These are phyloP conservation scores for Candida labiduridarum DNA, from an alignment of 1,139 yeast species.

Conservation along the genomic window DNA sequence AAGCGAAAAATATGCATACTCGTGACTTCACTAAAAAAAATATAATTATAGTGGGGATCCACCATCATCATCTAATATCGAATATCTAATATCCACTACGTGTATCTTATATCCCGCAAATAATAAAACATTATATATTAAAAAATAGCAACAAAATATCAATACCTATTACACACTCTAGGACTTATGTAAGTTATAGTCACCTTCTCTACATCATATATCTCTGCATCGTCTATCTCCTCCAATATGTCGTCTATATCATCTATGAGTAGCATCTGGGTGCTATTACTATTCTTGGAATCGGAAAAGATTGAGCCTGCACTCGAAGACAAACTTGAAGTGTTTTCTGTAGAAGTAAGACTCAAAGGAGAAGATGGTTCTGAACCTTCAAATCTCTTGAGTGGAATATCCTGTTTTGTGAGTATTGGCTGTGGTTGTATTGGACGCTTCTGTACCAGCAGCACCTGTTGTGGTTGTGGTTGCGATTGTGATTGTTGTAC, in stretches of 20 bases:
- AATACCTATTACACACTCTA: neutral
- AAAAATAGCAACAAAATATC: neutral
- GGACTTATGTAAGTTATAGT: slow-evolving; percentile 3
- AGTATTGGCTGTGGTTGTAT: neutral
- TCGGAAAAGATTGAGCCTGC: slow-evolving; percentile 8
- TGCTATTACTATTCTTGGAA: slow-evolving; percentile 2
- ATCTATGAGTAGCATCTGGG: slow-evolving; percentile 5
- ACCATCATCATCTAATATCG: too few species aligned
- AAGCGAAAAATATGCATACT: too few species aligned
- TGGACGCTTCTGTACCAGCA: neutral
- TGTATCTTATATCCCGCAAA: neutral
- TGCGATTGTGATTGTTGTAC: neutral
- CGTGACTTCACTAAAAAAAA: neutral
- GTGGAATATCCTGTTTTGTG: slow-evolving; percentile 1
- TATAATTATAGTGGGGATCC: neutral
- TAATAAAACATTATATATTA: slow-evolving; percentile 1
- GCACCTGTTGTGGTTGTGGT: neutral
- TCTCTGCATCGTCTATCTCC: slow-evolving; percentile 6
- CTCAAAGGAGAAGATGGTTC: slow-evolving; percentile 9
- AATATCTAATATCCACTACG: neutral
- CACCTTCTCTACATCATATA: slow-evolving; percentile 6
- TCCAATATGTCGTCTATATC: slow-evolving; percentile 7
- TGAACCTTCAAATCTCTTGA: neutral
- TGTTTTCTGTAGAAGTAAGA: neutral
- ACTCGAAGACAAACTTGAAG: slow-evolving; percentile 1